Conservation (phyloP, 495 filamentous ascomycete species). For the Annulohypoxylon moriforme region DNA sequence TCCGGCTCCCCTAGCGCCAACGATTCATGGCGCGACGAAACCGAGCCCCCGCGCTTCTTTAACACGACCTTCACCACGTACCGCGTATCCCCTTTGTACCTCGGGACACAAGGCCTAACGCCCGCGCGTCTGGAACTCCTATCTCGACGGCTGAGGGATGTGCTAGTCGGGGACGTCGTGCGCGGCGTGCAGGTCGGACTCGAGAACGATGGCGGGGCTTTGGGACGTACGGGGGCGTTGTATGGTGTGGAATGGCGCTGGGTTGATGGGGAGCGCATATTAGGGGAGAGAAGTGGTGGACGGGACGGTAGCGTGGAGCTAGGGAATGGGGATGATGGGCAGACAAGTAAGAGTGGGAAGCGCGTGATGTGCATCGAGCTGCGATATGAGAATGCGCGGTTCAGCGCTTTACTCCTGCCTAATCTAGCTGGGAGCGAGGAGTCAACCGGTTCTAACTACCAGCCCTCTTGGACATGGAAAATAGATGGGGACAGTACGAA, state of each 20-base stretch:
- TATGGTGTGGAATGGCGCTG: slow-evolving; percentile 51
- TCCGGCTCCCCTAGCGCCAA: slow-evolving; percentile 17
- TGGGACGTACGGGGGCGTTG: slow-evolving; percentile 55
- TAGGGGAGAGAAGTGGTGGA: slow-evolving; percentile 3
- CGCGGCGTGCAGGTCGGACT: slow-evolving; percentile 60
- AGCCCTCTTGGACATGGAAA: slow-evolving; percentile 41
- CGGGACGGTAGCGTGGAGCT: slow-evolving; percentile 25
- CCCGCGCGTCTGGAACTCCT: slow-evolving; percentile 46
- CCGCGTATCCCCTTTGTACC: slow-evolving; percentile 57
- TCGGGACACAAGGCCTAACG: slow-evolving; percentile 48
- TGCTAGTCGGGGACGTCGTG: slow-evolving; percentile 60
- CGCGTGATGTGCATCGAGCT: slow-evolving; percentile 50
- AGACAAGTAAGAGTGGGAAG: slow-evolving; percentile 11
- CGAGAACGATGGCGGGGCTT: slow-evolving; percentile 35
- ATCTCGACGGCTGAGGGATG: slow-evolving; percentile 55
- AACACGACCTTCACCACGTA: slow-evolving; percentile 62
- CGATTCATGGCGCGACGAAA: slow-evolving; percentile 11
- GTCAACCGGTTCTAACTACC: background rate
- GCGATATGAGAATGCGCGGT: slow-evolving; percentile 55
- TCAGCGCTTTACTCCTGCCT: slow-evolving; percentile 56
- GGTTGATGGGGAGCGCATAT: slow-evolving; percentile 15
- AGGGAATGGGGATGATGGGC: slow-evolving; percentile 8
- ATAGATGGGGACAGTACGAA: background rate
- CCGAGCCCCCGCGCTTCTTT: slow-evolving; percentile 53
- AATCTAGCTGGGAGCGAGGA: slow-evolving; percentile 18